Evolutionary conservation across 2,329 filamentous ascomycete genomes (phyloP).

Genomic region (Esteya vermicola): DNA sequence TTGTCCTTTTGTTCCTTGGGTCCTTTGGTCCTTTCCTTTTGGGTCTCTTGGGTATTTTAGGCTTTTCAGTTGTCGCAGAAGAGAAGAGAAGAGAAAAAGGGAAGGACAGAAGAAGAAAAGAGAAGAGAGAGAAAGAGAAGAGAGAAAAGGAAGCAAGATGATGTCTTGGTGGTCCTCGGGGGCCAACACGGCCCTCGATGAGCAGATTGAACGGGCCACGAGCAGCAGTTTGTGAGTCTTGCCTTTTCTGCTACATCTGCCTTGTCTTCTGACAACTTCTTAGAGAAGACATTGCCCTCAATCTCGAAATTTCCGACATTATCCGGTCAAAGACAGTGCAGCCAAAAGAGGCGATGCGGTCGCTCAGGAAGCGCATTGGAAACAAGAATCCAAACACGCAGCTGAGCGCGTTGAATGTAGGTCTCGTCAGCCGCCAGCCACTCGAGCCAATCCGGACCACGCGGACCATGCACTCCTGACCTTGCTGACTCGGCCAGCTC

Average conservation of each 20-base stretch:
- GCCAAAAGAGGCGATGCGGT: slow-evolving; percentile 96
- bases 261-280: neutral
- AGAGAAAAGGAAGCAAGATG: slow-evolving; percentile 24
- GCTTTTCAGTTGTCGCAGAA: too few relatives aligned
- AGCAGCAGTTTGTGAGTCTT: slow-evolving; percentile 70
- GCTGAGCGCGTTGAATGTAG: slow-evolving; percentile 80
- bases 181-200: slow-evolving; percentile 79
- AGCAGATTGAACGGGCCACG: slow-evolving; percentile 92
- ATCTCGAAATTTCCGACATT: slow-evolving; percentile 94
- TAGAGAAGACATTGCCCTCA: slow-evolving; percentile 91
- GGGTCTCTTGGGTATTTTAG: too few relatives aligned
- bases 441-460: too few relatives aligned
- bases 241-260: neutral
- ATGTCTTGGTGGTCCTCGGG: slow-evolving; percentile 98
- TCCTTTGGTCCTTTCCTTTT: neutral
- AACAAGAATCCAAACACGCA: slow-evolving; percentile 98
- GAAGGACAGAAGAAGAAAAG: too few relatives aligned
- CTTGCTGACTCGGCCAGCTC: slow-evolving; percentile 37
- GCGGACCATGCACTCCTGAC: too few relatives aligned
- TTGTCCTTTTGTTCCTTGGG: neutral
- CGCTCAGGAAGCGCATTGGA: slow-evolving; percentile 82
- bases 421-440: slow-evolving; percentile 12
- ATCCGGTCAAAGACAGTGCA: slow-evolving; percentile 96
- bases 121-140: too few relatives aligned
- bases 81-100: too few relatives aligned